Evolutionary conservation across 2,329 filamentous ascomycete genomes (phyloP).

Genomic region (Fusarium musae): DNA sequence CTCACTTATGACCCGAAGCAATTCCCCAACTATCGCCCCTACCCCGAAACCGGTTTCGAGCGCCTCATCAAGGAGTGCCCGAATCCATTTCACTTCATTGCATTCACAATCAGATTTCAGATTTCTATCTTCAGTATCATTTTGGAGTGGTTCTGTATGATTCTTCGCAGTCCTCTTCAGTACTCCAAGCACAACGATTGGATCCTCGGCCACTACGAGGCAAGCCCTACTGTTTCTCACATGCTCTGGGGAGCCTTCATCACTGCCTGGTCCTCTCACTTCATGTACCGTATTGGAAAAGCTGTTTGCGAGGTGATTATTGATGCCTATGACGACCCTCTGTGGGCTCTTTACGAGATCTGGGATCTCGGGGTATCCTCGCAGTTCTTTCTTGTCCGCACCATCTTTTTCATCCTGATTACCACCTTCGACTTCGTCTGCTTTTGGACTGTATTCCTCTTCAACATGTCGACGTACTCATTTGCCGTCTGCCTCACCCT

Average conservation of each 20-base stretch:
- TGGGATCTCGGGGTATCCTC: neutral
- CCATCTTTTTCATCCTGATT: neutral
- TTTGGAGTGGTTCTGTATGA: conserved; percentile 13
- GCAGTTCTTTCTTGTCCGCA: neutral
- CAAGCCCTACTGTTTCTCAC: conserved; percentile 1
- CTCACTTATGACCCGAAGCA: conserved; percentile 31
- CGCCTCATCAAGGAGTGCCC: conserved; percentile 11
- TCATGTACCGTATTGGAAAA: neutral
- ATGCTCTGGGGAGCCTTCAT: conserved; percentile 21
- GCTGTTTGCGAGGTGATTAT: neutral
- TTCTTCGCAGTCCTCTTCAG: conserved; percentile 3
- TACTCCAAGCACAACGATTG: conserved; percentile 15
- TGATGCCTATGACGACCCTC: neutral
- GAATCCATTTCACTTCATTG: neutral
- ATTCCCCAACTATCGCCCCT: conserved; percentile 24
- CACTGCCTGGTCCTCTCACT: conserved; percentile 20
- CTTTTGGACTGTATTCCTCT: neutral
- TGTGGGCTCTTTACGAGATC: neutral
- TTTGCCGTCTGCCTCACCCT: neutral
- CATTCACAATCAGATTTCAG: conserved; percentile 5
- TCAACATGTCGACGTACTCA: conserved; percentile 8
- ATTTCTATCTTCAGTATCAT: conserved; percentile 10
- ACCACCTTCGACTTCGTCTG: neutral
- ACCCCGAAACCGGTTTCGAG: conserved; percentile 3
- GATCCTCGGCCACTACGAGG: conserved; percentile 19